Base-by-base conservation (phyloP, 495 filamentous ascomycete genomes). In the Penicillium fimorum region DNA sequence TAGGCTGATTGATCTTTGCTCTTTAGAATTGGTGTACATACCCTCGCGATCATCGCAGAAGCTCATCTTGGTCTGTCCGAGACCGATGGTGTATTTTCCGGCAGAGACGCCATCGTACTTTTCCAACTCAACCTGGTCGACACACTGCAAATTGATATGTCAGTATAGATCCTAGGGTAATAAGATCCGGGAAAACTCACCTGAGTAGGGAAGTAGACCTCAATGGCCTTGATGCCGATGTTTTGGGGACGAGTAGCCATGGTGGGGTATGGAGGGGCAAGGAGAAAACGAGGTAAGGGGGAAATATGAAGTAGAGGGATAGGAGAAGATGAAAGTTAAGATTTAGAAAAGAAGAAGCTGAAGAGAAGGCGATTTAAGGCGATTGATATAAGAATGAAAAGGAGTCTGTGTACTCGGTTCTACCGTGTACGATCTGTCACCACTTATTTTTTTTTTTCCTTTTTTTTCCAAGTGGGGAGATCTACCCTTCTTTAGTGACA, bases 151-250 rank as follows among this genome's bases (percentile, higher is more conserved):
- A 43, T 46, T 41, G 38, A 32, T 5, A 30, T 15, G 17, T 38
- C 35, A 40, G 46, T 24, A 18, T 40, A 43, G 29, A 32, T 17
- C 27, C 17, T 17, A 12, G 5, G 5, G 17, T n/a, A 5, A 46
- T 40, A 25, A 24, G 11, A 40, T 2, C 15, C 17, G 30, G 8
- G 18, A 20, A 25, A 47, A 76, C 88, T 57, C 76, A 96, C 94
- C 86, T 96, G 94, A 72, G 83, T 90, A 52, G 94, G 94, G 72
- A 96, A 96, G 78, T 98, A 98, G 72, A 98, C 87, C 80, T 97
- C 94, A 76, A 98, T 94, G 91, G 90, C 94, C 83, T 97, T 98
- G 76, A 98, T 96, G 84, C 94, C 94, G 70, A 98, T 89, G 78
- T 97, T 97, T 74, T 93, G 86, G 56, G 94, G 90, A 72, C 91